These are phyloP conservation scores for Lineolata rhizophorae DNA, from an alignment of 495 filamentous ascomycete genomes.

Conservation along the genomic window DNA sequence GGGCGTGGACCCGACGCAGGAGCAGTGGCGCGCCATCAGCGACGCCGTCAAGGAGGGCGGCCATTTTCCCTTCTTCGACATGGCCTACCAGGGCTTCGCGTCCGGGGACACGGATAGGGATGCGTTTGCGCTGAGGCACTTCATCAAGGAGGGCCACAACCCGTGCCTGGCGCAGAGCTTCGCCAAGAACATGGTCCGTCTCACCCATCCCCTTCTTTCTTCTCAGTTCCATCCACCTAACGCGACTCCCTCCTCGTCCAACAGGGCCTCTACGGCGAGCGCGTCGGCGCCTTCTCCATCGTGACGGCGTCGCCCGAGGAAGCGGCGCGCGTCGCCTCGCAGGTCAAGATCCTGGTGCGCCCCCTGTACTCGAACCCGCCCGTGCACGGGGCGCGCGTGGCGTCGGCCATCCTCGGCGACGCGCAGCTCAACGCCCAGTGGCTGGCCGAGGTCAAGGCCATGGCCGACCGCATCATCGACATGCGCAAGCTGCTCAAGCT, in stretches of 20 bases:
- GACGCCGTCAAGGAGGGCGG: constrained; percentile 69
- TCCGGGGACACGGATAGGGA: constrained; percentile 79
- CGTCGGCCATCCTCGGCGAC: constrained; percentile 80
- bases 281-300: constrained; percentile 90
- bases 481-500: constrained; percentile 87
- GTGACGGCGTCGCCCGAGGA: constrained; percentile 67
- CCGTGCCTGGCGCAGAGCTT: constrained; percentile 83
- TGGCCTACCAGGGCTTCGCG: constrained; percentile 98
- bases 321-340: constrained; percentile 89
- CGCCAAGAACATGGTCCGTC: constrained; percentile 91
- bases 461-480: constrained; percentile 97
- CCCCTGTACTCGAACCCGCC: constrained; percentile 97
- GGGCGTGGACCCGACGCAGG: constrained; percentile 78
- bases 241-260: neutral
- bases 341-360: constrained; percentile 94
- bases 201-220: too few relatives aligned
- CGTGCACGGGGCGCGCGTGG: constrained; percentile 85
- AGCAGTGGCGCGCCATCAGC: constrained; percentile 87
- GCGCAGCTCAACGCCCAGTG: constrained; percentile 74
- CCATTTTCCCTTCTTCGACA: constrained; percentile 96
- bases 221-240: neutral
- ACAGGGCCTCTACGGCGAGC: constrained; percentile 90
- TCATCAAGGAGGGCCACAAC: constrained; percentile 78
- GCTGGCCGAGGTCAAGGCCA: constrained; percentile 90
- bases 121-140: constrained; percentile 80